Evolutionary conservation across 2,329 filamentous ascomycete species (phyloP).

Genomic region (Ophiocordyceps australis): DNA sequence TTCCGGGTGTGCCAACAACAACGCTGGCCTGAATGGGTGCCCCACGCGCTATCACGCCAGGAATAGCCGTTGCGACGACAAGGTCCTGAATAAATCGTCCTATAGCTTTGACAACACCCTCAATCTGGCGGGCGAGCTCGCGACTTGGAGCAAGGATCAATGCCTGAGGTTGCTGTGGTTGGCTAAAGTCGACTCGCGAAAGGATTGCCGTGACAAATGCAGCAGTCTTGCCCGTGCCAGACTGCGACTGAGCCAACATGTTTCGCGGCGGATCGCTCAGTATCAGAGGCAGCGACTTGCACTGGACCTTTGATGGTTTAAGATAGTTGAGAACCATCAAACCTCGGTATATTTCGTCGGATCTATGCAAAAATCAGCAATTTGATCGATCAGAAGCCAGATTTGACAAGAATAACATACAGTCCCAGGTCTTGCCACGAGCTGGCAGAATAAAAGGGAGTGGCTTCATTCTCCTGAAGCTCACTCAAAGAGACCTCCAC

Average conservation of each 20-base stretch:
- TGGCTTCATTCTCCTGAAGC: slow-evolving; percentile 69
- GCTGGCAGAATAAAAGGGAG: slow-evolving; percentile 71
- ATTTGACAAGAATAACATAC: too few species aligned
- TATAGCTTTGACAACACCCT: slow-evolving; percentile 68
- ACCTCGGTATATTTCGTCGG: slow-evolving; percentile 50
- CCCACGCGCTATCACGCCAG: slow-evolving; percentile 53
- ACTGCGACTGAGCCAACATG: slow-evolving; percentile 98
- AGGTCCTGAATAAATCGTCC: slow-evolving; percentile 68
- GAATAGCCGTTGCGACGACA: slow-evolving; percentile 65
- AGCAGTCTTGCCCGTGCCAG: slow-evolving; percentile 93
- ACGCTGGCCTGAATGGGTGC: slow-evolving; percentile 57
- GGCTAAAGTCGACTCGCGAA: slow-evolving; percentile 60
- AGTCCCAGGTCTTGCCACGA: slow-evolving; percentile 75
- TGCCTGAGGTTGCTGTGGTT: slow-evolving; percentile 59
- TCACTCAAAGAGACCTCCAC: slow-evolving; percentile 89
- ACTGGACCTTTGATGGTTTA: slow-evolving; percentile 96
- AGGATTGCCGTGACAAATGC: slow-evolving; percentile 90
- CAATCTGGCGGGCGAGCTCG: slow-evolving; percentile 87
- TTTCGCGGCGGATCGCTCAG: slow-evolving; percentile 74
- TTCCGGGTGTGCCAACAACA: slow-evolving; percentile 86
- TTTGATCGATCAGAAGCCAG: too few species aligned
- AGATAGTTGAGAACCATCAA: slow-evolving; percentile 70
- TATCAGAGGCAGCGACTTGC: slow-evolving; percentile 79
- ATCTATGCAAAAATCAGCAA: slow-evolving; percentile 8
- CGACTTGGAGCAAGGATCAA: slow-evolving; percentile 81